These are phyloP conservation scores for Ricinus communis DNA, from an alignment of 345 rosid species.

Conservation along the genomic window DNA sequence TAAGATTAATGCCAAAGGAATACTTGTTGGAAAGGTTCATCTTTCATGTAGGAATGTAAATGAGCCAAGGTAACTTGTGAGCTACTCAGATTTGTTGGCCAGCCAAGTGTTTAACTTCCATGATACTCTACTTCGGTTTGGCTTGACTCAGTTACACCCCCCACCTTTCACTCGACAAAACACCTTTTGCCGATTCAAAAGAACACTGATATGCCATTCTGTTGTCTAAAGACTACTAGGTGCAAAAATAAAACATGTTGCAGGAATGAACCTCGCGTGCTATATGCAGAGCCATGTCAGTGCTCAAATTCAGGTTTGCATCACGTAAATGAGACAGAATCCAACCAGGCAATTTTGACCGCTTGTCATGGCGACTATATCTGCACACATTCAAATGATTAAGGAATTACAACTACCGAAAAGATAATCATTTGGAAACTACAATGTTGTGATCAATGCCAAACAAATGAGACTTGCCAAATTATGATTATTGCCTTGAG, in stretches of 20 bases:
- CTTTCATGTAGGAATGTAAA: too few species aligned
- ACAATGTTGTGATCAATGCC: background rate
- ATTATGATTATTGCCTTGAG: background rate
- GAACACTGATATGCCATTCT: background rate
- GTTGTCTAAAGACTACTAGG: background rate
- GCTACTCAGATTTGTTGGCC: too few species aligned
- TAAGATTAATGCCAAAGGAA: too few species aligned
- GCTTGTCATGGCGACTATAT: conserved; percentile 97
- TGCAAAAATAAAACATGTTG: background rate
- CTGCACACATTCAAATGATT: conserved; percentile 37
- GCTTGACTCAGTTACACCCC: background rate
- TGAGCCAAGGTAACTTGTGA: too few species aligned
- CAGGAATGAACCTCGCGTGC: conserved; percentile 71
- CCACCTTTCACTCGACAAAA: background rate
- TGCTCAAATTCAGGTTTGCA: conserved; percentile 89
- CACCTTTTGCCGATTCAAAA: background rate
- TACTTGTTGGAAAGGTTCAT: too few species aligned
- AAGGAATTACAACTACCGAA: background rate
- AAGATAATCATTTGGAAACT: background rate
- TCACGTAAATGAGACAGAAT: conserved; percentile 85
- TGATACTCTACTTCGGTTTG: too few species aligned
- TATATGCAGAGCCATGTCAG: conserved; percentile 92
- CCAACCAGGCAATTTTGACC: conserved; percentile 96
- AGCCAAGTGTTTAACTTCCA: too few species aligned
- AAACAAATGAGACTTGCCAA: background rate